These are phyloP conservation scores for Aspergillus sclerotiicarbonarius DNA, from an alignment of 495 filamentous ascomycete species.

Conservation along the genomic window DNA sequence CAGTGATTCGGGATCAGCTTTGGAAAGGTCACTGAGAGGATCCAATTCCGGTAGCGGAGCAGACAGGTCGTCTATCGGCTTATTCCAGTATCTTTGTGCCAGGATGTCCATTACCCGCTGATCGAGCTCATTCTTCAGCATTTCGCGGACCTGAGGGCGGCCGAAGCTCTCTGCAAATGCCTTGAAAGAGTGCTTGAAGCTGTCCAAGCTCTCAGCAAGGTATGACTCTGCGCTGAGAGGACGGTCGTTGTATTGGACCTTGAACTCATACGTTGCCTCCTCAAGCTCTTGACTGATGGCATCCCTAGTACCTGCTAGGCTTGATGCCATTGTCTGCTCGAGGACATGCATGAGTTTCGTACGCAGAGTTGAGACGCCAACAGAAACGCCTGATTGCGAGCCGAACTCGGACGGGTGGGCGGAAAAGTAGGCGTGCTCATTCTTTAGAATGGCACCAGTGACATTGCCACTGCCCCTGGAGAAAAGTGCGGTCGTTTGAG, in stretches of 20 bases:
- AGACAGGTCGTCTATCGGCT: conserved; percentile 76
- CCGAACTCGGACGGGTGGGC: conserved; percentile 80
- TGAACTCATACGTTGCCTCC: conserved; percentile 98
- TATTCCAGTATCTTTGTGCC: conserved; percentile 95
- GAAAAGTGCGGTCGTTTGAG: conserved; percentile 75
- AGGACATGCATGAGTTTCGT: conserved; percentile 97
- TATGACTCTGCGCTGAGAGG: conserved; percentile 94
- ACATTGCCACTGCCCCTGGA: conserved; percentile 82
- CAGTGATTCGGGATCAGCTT: conserved; percentile 74
- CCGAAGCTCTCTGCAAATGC: conserved; percentile 88
- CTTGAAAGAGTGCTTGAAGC: conserved; percentile 98
- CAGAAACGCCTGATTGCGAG: conserved; percentile 62
- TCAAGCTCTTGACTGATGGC: conserved; percentile 93
- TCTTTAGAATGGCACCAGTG: conserved; percentile 74
- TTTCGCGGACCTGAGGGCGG: conserved; percentile 78
- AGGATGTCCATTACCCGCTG: conserved; percentile 95
- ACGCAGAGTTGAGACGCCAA: conserved; percentile 81
- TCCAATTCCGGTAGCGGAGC: conserved; percentile 64
- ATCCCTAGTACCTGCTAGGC: conserved; percentile 80
- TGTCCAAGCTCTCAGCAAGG: conserved; percentile 88
- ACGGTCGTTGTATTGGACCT: conserved; percentile 98
- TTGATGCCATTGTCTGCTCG: conserved; percentile 94
- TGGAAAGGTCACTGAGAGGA: conserved; percentile 71
- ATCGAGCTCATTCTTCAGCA: conserved; percentile 89
- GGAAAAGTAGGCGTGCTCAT: conserved; percentile 86